Conservation (phyloP, 1,284 basidiomycete species). For the Leccinum solheimii region DNA sequence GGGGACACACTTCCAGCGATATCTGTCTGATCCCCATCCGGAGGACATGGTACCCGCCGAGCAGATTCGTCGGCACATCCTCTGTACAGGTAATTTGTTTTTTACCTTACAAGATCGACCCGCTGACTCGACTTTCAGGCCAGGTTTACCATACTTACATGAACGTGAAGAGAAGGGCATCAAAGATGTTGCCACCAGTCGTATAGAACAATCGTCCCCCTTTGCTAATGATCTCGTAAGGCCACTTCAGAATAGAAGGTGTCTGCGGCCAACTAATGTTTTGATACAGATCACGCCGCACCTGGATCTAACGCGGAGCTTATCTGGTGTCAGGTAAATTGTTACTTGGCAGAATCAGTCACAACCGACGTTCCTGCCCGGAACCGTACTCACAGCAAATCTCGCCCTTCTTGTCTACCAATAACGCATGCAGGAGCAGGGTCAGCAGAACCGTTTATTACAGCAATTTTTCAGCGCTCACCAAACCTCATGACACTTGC, state of each 20-base stretch:
- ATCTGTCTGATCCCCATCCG: conserved; percentile 83
- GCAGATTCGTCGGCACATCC: conserved; percentile 88
- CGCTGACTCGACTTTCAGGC: conserved; percentile 45
- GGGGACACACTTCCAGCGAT: conserved; percentile 94
- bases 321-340: conserved; percentile 81
- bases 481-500: too few species aligned
- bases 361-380: too few species aligned
- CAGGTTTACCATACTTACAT: conserved; percentile 93
- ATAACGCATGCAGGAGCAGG: too few species aligned
- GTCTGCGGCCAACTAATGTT: conserved; percentile 4
- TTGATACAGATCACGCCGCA: conserved; percentile 71
- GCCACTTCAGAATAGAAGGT: conserved; percentile 3
- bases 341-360: too few species aligned
- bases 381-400: too few species aligned
- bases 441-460: too few species aligned
- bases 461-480: too few species aligned
- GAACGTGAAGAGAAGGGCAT: conserved; percentile 89
- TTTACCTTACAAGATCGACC: background rate
- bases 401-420: too few species aligned
- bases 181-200: conserved; percentile 91
- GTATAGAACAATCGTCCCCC: conserved; percentile 93
- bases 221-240: conserved; percentile 91
- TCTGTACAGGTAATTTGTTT: conserved; percentile 66
- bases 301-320: conserved; percentile 92
- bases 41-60: conserved; percentile 76